Conservation (phyloP, 73 alveolate genomes). For the Symbiodinium pilosum region DNA sequence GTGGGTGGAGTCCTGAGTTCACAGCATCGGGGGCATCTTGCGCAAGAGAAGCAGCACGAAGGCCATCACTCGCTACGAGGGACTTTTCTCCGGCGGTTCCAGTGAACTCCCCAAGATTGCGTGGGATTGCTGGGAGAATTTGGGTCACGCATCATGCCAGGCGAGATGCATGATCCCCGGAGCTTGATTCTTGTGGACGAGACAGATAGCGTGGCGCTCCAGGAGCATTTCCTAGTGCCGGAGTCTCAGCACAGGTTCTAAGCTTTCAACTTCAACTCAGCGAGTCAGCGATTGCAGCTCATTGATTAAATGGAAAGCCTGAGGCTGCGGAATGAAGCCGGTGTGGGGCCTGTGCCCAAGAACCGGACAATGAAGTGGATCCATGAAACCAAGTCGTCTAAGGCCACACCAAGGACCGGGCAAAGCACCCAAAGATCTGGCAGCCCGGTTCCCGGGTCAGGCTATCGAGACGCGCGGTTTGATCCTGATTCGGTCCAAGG, state of each 20-base stretch:
- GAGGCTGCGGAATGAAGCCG: conserved; percentile 15
- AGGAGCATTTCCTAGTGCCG: conserved; percentile 27
- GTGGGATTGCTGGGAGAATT: no score
- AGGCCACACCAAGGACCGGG: conserved; percentile 11
- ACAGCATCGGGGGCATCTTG: no score
- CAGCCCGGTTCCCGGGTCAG: conserved; percentile 23
- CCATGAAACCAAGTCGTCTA: neutral
- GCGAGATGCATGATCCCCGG: neutral
- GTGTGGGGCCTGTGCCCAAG: neutral
- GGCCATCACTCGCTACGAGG: conserved; percentile 50
- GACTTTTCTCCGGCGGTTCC: conserved; percentile 25
- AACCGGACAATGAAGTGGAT: neutral
- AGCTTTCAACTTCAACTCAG: neutral
- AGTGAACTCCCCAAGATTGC: neutral
- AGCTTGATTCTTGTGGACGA: conserved; percentile 7
- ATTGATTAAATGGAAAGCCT: neutral
- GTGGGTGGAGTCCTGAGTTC: neutral
- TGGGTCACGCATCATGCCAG: neutral
- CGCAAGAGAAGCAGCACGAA: no score
- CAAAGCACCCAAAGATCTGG: conserved; percentile 3
- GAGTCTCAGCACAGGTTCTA: neutral
- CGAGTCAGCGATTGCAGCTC: neutral
- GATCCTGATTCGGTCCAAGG: neutral
- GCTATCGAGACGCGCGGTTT: no score
- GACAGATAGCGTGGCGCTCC: neutral